These are phyloP conservation scores for Venturia effusa DNA, from an alignment of 2,329 filamentous ascomycete species.

Conservation along the genomic window DNA sequence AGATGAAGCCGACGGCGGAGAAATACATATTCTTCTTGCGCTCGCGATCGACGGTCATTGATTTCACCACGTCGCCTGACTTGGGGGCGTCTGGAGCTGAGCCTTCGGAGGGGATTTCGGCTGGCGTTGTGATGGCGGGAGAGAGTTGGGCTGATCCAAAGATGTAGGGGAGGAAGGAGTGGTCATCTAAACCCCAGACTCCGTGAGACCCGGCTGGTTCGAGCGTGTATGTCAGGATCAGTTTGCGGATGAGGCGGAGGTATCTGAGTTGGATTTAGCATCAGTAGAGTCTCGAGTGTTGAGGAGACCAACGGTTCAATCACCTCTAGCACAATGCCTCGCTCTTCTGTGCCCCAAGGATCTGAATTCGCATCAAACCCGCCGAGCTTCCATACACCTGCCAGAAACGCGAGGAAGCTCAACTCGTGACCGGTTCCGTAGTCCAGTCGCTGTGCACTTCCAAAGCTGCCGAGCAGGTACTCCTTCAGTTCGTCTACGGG, in stretches of 20 bases:
- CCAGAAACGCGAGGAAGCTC: slow-evolving; percentile 87
- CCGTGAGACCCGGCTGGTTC: slow-evolving; percentile 94
- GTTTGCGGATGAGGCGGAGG: slow-evolving; percentile 63
- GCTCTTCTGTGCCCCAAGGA: slow-evolving; percentile 49
- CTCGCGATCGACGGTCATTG: slow-evolving; percentile 29
- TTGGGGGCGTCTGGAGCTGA: slow-evolving; percentile 59
- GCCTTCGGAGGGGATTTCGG: slow-evolving; percentile 62
- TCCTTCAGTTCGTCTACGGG: slow-evolving; percentile 58
- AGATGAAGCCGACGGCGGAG: slow-evolving; percentile 89
- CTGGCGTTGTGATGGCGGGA: slow-evolving; percentile 45
- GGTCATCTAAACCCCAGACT: slow-evolving; percentile 97
- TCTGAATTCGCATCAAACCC: slow-evolving; percentile 42
- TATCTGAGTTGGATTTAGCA: slow-evolving; percentile 44
- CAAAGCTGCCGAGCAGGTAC: slow-evolving; percentile 80
- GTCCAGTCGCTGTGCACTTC: slow-evolving; percentile 79
- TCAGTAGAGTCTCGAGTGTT: not conserved
- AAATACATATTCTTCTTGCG: slow-evolving; percentile 63
- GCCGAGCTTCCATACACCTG: slow-evolving; percentile 80
- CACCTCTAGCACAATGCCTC: slow-evolving; percentile 69
- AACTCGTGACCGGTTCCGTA: slow-evolving; percentile 96
- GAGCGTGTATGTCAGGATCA: slow-evolving; percentile 85
- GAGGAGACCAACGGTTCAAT: slow-evolving; percentile 61
- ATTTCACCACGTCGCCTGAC: slow-evolving; percentile 51
- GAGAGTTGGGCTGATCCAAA: slow-evolving; percentile 87
- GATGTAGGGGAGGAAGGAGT: slow-evolving; percentile 88